A percentile compares a stretch with the other conserved stretches of the same genome.
Evolutionary conservation across 345 rosid species (phyloP).

Genomic region (Lumnitzera littorea): DNA sequence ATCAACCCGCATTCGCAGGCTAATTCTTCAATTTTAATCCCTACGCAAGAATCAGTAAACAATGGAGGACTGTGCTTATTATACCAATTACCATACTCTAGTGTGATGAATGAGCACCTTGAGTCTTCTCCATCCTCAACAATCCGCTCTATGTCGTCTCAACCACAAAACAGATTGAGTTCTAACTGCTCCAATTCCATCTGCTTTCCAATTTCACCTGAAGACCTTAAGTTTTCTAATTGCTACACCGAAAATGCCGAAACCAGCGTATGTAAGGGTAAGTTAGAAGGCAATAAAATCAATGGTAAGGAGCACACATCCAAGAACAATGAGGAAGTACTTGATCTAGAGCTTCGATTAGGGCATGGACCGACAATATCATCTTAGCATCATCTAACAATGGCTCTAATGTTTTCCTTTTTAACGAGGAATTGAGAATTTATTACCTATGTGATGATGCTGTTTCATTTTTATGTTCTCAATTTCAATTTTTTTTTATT

Average conservation of each 20-base stretch:
- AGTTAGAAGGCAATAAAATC: conserved; percentile 18
- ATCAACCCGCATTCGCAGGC: conserved; percentile 14
- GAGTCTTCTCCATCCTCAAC: conserved; percentile 39
- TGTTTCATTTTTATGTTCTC: too few species aligned
- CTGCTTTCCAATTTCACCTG: neutral
- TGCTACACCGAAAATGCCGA: conserved; percentile 12
- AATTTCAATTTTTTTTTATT: too few species aligned
- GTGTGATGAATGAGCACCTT: neutral
- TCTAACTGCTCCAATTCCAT: neutral
- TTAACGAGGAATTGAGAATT: too few species aligned
- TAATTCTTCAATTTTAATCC: conserved; percentile 24
- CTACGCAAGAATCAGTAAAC: conserved; percentile 38
- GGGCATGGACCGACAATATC: too few species aligned
- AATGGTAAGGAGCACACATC: conserved; percentile 19
- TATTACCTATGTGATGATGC: too few species aligned
- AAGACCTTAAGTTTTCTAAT: neutral
- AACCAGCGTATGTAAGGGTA: conserved; percentile 13
- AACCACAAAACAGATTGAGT: conserved; percentile 17
- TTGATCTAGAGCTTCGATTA: conserved; percentile 44
- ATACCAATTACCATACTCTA: conserved; percentile 53
- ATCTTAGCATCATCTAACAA: too few species aligned
- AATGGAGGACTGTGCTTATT: conserved; percentile 49
- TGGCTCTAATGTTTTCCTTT: too few species aligned
- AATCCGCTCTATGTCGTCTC: conserved; percentile 34
- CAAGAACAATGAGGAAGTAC: conserved; percentile 29